These are phyloP conservation scores for Fistulina hepatica DNA, from an alignment of 1,284 basidiomycete genomes.

Conservation along the genomic window DNA sequence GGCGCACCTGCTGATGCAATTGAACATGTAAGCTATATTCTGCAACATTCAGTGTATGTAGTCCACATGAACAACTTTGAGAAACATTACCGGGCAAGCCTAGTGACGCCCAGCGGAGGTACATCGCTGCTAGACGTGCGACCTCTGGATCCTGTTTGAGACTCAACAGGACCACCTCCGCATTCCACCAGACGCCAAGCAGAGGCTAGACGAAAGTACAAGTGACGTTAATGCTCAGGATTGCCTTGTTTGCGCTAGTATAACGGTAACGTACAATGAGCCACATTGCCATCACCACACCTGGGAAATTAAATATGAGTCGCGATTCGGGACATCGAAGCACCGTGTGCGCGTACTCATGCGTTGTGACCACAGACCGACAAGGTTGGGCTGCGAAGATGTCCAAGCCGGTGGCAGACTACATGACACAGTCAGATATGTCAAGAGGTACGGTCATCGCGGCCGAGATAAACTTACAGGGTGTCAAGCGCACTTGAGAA, in stretches of 20 bases:
- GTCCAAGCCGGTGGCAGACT: slow-evolving; percentile 89
- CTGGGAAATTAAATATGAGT: slow-evolving; percentile 24
- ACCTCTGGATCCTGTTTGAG: slow-evolving; percentile 84
- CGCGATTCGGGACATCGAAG: neutral
- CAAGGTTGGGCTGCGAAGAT: slow-evolving; percentile 67
- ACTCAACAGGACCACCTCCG: slow-evolving; percentile 66
- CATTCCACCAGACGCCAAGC: slow-evolving; percentile 67
- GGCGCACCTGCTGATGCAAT: slow-evolving; percentile 50
- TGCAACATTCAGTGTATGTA: neutral
- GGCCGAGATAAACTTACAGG: no score
- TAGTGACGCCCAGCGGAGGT: slow-evolving; percentile 68
- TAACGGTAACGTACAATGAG: slow-evolving; percentile 38
- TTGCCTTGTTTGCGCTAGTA: slow-evolving; percentile 1
- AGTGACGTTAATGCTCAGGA: neutral
- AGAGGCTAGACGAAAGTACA: slow-evolving; percentile 39
- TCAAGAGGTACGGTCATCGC: no score
- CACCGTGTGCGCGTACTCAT: slow-evolving; percentile 71
- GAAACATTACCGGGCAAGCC: slow-evolving; percentile 57
- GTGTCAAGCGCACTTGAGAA: slow-evolving; percentile 82
- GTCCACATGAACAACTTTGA: neutral
- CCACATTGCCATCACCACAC: slow-evolving; percentile 51
- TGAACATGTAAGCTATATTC: slow-evolving; percentile 65
- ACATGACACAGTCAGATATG: no score
- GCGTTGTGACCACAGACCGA: slow-evolving; percentile 86
- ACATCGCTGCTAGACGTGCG: slow-evolving; percentile 65